Conservation (phyloP, 2,329 filamentous ascomycete species). For the Verticillium nonalfalfae region DNA sequence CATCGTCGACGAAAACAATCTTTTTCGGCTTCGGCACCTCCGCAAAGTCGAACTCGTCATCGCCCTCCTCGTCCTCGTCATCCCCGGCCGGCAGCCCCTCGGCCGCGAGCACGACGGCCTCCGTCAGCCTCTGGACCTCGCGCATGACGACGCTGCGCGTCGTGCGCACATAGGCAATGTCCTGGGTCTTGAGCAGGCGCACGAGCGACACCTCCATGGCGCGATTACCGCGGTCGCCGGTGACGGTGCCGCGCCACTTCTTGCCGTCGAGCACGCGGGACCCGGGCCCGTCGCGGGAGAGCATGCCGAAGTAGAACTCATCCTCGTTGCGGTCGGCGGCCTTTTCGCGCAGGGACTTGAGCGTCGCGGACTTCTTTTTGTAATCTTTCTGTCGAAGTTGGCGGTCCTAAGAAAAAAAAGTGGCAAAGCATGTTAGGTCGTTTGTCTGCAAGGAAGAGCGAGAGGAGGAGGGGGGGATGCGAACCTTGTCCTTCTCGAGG, state of each 20-base stretch:
- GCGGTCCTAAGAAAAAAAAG: slow-evolving; percentile 43
- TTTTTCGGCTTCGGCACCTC: slow-evolving; percentile 33
- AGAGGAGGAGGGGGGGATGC: background rate
- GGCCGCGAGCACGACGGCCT: slow-evolving; percentile 42
- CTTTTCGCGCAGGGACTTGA: slow-evolving; percentile 54
- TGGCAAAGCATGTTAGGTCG: too few relatives aligned
- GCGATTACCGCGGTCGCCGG: slow-evolving; percentile 51
- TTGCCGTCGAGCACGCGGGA: slow-evolving; percentile 41
- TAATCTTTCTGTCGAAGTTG: slow-evolving; percentile 58
- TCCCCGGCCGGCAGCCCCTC: slow-evolving; percentile 27
- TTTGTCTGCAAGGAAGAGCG: too few relatives aligned
- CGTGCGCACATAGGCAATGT: slow-evolving; percentile 58
- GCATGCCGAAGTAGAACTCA: slow-evolving; percentile 69
- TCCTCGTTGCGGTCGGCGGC: slow-evolving; percentile 62
- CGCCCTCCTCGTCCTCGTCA: slow-evolving; percentile 23
- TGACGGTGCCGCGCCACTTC: slow-evolving; percentile 47
- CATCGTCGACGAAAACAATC: slow-evolving; percentile 44
- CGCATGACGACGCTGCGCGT: slow-evolving; percentile 54
- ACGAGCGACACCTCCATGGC: slow-evolving; percentile 50
- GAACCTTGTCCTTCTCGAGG: slow-evolving; percentile 92
- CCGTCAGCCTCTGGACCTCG: slow-evolving; percentile 49
- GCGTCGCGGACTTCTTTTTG: slow-evolving; percentile 56
- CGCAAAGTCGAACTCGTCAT: slow-evolving; percentile 17
- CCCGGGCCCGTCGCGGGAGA: slow-evolving; percentile 52
- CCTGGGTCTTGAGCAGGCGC: slow-evolving; percentile 62